These are phyloP conservation scores for Flammula alnicola DNA, from an alignment of 1,284 basidiomycete species.

Conservation along the genomic window DNA sequence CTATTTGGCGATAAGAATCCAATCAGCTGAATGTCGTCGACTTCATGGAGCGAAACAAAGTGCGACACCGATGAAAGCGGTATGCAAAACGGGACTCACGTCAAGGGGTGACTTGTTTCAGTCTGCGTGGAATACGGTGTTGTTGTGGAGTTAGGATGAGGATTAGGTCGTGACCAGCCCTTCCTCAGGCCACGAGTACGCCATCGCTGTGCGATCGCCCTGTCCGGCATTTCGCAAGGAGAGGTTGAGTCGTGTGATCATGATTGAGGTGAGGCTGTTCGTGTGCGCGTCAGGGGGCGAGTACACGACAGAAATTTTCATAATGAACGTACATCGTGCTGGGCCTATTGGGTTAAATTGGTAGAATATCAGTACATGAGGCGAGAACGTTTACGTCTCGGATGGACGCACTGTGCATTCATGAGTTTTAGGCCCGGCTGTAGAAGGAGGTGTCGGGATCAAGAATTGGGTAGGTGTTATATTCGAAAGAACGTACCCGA, in stretches of 20 bases:
- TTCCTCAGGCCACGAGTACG: too few species aligned
- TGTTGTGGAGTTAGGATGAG: too few species aligned
- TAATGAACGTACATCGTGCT: constrained; percentile 29
- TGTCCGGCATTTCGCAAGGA: constrained; percentile 20
- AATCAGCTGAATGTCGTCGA: too few species aligned
- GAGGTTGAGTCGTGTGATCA: constrained; percentile 33
- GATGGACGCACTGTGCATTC: constrained; percentile 28
- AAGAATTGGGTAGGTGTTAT: background rate
- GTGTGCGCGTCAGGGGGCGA: background rate
- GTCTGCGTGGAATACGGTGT: too few species aligned
- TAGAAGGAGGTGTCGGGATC: background rate
- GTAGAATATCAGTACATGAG: background rate
- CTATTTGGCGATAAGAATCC: too few species aligned
- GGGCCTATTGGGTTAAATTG: constrained; percentile 18
- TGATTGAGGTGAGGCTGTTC: constrained; percentile 31
- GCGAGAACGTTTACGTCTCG: too few species aligned
- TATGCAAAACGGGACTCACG: too few species aligned
- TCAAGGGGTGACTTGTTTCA: too few species aligned
- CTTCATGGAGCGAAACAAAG: too few species aligned
- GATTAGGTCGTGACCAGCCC: too few species aligned
- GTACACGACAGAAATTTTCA: background rate
- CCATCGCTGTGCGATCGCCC: background rate
- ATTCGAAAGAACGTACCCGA: constrained; percentile 21
- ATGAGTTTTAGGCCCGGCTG: constrained; percentile 31
- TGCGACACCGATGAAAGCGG: too few species aligned